Base-by-base conservation (phyloP, 306 rosid species). In the Ormosia semicastrata region DNA sequence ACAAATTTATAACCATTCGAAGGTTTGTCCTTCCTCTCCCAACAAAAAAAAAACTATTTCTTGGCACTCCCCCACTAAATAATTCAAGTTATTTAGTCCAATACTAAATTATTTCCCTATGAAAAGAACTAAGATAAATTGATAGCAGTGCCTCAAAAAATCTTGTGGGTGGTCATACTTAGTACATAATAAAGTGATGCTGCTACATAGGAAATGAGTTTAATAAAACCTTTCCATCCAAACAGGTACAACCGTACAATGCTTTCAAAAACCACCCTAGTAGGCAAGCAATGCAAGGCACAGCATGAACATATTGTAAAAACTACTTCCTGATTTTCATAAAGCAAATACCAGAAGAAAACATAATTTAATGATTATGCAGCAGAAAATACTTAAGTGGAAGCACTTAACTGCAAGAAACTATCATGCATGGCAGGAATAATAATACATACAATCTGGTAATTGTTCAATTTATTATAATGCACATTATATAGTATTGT, bases 381-480 rank as follows among this genome's bases (percentile, higher is more conserved):
- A 68, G 80, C 80, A 11, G n/a, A 77, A 65, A 72, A 8, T 60
- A 71, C 54, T 58, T 44, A 33, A 9, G 29, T 46, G 40, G 80
- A 79, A 40, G 72, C 44, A 78, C 18, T 44, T 17, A 68, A 82
- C 39, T 40, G 40, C 74, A 77, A 39, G 17, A 85, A 77, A 49
- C 71, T 18, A 58, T 34, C 78, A 64, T 43, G 49, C 12, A 43
- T 4, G 39, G 72, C 46, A 9, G 59, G 49, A 66, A 59, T 39
- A 75, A 58, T 43, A 66, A 71, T 41, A 54, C 30, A 50, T 59
- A 41, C 40, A 49, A 14, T 56, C 77, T 62, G 50, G 44, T 34
- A 47, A 14, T 9, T 54, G 60, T 54, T 41, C 41, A 4, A 53
- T 50, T 65, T 73, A 57, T 66, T 46, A 66, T 13, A 73, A 47